phyloP scores from a whole-genome alignment of 345 rosid genomes.

The Eucalyptus grandis region DNA sequence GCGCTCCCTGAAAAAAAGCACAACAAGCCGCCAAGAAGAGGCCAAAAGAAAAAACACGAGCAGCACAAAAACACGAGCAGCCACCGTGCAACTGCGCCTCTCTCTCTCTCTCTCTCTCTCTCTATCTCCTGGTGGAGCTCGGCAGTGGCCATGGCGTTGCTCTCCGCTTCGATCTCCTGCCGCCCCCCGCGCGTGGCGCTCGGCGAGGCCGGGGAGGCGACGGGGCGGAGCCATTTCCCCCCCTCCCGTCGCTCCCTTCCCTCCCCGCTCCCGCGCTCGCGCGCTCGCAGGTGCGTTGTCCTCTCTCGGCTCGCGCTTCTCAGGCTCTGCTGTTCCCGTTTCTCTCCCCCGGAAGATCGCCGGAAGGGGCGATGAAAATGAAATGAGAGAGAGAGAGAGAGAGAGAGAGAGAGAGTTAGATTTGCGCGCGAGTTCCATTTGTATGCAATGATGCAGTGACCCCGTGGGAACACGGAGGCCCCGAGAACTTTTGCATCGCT shows the following conservation, averaged over 20 bases:
- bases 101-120: not conserved
- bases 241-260: not conserved
- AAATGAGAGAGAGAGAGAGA: too few species aligned
- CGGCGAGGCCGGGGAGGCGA: not conserved
- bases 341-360: not conserved
- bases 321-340: not conserved
- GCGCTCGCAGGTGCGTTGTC: not conserved
- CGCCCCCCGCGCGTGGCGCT: not conserved
- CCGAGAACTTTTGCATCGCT: not conserved
- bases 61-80: not conserved
- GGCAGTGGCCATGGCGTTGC: constrained; percentile 8
- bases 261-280: not conserved
- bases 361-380: not conserved
- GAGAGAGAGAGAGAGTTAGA: not conserved
- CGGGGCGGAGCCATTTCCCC: not conserved
- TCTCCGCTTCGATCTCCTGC: constrained; percentile 13
- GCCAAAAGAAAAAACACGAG: not conserved
- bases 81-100: not conserved
- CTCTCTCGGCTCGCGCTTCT: not conserved
- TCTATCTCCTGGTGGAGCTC: not conserved
- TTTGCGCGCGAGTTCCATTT: not conserved
- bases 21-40: not conserved
- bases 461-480: not conserved
- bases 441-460: not conserved
- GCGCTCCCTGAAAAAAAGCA: not conserved